These are phyloP conservation scores for Xylaria sp. DNA, from an alignment of 2,329 filamentous ascomycete species.

Conservation along the genomic window DNA sequence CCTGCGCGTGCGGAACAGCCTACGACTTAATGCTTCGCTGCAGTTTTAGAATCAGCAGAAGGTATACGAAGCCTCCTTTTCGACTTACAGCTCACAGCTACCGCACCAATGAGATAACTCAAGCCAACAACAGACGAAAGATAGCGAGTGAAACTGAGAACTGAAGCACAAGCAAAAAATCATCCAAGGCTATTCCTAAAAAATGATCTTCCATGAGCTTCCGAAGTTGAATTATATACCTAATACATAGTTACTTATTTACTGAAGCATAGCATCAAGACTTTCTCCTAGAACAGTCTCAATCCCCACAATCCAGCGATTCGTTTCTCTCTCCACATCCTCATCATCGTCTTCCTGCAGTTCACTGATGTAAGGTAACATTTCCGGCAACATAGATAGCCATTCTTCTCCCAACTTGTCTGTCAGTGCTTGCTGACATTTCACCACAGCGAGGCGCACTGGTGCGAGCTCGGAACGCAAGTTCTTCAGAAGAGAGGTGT, in stretches of 20 bases:
- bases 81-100: neutral
- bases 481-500: constrained; percentile 78
- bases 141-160: neutral
- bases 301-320: constrained; percentile 89
- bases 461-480: constrained; percentile 77
- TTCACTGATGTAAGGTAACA: constrained; percentile 95
- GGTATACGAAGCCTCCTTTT: neutral
- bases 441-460: constrained; percentile 83
- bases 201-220: neutral
- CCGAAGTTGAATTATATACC: constrained; percentile 2
- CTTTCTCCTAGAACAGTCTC: constrained; percentile 91
- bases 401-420: constrained; percentile 90
- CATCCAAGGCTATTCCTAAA: neutral
- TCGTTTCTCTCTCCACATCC: constrained; percentile 86
- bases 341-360: constrained; percentile 97
- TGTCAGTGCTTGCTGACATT: constrained; percentile 82
- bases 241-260: constrained; percentile 50
- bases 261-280: constrained; percentile 91
- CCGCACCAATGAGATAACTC: neutral
- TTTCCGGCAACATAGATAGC: constrained; percentile 90
- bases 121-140: too few relatives aligned
- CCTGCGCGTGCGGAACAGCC: too few relatives aligned
- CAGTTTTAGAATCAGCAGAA: too few relatives aligned
- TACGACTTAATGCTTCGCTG: too few relatives aligned
- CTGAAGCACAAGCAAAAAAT: neutral